Evolutionary conservation across 202 grass and related monocot genomes (phyloP), one percentile per base, ranked within the genome.

Genomic region (Digitaria exilis): DNA sequence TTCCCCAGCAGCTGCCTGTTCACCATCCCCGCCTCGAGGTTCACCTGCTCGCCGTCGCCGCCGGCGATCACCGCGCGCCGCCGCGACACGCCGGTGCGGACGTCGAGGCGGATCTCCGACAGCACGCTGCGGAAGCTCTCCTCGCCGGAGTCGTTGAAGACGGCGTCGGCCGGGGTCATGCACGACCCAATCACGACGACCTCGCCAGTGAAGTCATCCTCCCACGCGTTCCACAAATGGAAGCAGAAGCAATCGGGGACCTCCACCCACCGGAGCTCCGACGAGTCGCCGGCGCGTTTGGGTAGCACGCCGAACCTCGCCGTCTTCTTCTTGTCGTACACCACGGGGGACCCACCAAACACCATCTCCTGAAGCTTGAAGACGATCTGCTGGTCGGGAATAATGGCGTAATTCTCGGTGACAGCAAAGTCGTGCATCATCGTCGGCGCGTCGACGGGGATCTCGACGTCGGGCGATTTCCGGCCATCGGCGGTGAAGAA

Each of bases 401-500:
- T 68, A 19, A 98, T 50, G 60, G 90, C 93, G 76, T 76, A 77
- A 26, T 98, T 94, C 66, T 94, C 85, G 12, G 93, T 98, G 77
- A 98, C 45, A 9, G 96, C 96, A 42, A 98, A 98, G 75, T 98
- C 96, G 82, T 98, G 96, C 64, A 94, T 90, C 96, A 98, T 98
- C 19, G 91, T 96, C 1, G 96, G 96, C 44, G 54, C 72, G 26
- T 86, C 80, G 64, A 98, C 71, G 15, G 89, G 89, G 64, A 98
- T 96, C 3, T 90, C 82, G 10, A 98, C 89, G 84, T 98, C 87
- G 0, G 75, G 85, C 4, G 91, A 98, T 29, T 96, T 98, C 2
- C 70, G 49, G 8, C 96, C 96, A 58, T 89, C 89, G 45, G 87
- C 60, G 13, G 73, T 61, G 87, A 98, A 92, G 71, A 82, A 90